Conservation (phyloP, 106 monocot species). For the Chionographis japonica region DNA sequence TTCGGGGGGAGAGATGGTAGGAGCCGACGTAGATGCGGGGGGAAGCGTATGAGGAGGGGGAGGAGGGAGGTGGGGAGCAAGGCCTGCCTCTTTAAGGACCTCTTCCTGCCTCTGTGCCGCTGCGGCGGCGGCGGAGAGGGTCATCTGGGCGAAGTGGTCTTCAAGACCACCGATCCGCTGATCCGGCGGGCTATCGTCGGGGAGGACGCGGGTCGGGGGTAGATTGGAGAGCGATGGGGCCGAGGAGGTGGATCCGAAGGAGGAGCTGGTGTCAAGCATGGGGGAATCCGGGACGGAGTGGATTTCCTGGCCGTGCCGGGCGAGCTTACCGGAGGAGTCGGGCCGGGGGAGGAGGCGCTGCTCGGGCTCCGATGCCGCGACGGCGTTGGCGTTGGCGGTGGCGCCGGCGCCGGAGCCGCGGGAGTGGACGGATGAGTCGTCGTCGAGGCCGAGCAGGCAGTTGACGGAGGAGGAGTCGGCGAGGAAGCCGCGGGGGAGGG, state of each 20-base stretch:
- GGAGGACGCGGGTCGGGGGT: slow-evolving; percentile 44
- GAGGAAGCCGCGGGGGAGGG: slow-evolving; percentile 39
- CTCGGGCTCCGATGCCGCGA: neutral
- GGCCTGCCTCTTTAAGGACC: slow-evolving; percentile 1
- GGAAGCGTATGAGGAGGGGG: slow-evolving; percentile 8
- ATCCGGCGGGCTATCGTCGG: slow-evolving; percentile 56
- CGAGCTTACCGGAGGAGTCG: slow-evolving; percentile 8
- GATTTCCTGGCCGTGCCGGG: slow-evolving; percentile 11
- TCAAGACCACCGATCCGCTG: slow-evolving; percentile 30
- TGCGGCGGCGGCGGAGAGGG: slow-evolving; percentile 9
- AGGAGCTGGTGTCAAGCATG: slow-evolving; percentile 17
- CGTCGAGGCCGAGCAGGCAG: slow-evolving; percentile 85
- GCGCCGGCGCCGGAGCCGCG: neutral
- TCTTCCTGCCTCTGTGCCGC: slow-evolving; percentile 13
- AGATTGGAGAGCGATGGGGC: slow-evolving; percentile 20
- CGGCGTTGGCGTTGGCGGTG: neutral
- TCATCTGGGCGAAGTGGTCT: slow-evolving; percentile 69
- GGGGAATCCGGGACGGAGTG: slow-evolving; percentile 23
- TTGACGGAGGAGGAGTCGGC: slow-evolving; percentile 66
- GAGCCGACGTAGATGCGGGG: neutral
- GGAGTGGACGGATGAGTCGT: slow-evolving; percentile 42
- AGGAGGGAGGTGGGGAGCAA: neutral
- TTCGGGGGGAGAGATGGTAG: slow-evolving; percentile 41
- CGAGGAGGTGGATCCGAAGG: slow-evolving; percentile 29
- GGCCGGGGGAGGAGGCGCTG: slow-evolving; percentile 2